Evolutionary conservation across 176 grass and related monocot genomes (phyloP).

Genomic region (Oryza nivara): DNA sequence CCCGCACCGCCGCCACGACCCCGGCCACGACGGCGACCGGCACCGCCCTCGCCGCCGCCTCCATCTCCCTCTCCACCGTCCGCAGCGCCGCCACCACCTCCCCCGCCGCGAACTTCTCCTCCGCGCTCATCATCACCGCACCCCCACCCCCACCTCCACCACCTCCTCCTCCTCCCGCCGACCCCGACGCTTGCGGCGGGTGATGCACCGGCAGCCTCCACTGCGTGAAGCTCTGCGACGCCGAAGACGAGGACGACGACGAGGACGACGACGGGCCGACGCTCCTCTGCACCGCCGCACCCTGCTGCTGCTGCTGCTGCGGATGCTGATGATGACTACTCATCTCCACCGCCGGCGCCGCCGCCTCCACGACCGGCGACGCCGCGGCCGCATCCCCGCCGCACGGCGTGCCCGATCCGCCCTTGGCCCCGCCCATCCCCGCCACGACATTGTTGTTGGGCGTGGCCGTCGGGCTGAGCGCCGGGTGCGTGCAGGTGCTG

Average conservation of each 20-base stretch:
- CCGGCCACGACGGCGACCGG: conserved; percentile 51
- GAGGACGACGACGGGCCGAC: conserved; percentile 51
- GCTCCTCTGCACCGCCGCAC: conserved; percentile 18
- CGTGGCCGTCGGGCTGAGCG: conserved; percentile 63
- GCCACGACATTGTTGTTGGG: conserved; percentile 38
- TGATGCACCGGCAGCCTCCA: conserved; percentile 80
- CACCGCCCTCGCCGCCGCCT: conserved; percentile 27
- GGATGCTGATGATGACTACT: background rate
- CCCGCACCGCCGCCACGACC: conserved; percentile 63
- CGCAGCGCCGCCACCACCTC: conserved; percentile 56
- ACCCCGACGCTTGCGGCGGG: conserved; percentile 49
- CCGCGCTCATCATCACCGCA: conserved; percentile 27
- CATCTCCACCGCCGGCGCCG: background rate
- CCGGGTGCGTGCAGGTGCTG: conserved; percentile 77
- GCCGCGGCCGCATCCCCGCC: conserved; percentile 13
- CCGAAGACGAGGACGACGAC: conserved; percentile 66
- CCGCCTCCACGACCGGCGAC: conserved; percentile 34
- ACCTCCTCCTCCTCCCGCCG: background rate
- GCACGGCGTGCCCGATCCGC: conserved; percentile 3
- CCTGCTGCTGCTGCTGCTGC: background rate
- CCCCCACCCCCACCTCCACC: background rate
- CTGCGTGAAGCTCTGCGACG: conserved; percentile 88
- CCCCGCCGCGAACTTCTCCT: conserved; percentile 66
- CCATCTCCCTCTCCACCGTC: conserved; percentile 56
- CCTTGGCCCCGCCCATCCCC: background rate